Percentiles rank a stretch among this genome's conserved stretches.
These are phyloP conservation scores for Phytophthora pisi DNA, from an alignment of 352 stramenopile genomes.

Conservation along the genomic window DNA sequence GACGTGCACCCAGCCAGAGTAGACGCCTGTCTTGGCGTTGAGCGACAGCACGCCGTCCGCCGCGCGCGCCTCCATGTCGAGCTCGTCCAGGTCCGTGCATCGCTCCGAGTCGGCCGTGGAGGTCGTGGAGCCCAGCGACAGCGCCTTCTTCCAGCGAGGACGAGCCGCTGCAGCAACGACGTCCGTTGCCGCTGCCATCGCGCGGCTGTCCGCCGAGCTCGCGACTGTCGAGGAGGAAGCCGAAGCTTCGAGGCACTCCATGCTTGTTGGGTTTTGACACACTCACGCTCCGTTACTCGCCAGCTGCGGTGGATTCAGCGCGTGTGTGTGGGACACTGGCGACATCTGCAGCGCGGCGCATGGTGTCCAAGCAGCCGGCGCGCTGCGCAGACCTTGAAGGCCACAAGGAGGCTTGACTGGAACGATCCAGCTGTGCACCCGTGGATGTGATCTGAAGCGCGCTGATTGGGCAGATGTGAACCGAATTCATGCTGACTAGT, in stretches of 20 bases:
- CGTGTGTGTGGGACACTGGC: constrained; percentile 16
- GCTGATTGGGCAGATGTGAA: constrained; percentile 13
- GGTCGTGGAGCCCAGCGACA: constrained; percentile 28
- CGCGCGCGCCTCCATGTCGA: constrained; percentile 34
- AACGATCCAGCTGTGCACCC: constrained; percentile 2
- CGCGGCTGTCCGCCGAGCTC: constrained; percentile 16
- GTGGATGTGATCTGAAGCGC: constrained; percentile 6
- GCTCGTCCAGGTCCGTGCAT: constrained; percentile 32
- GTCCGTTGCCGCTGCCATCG: constrained; percentile 15
- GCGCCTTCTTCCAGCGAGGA: constrained; percentile 35
- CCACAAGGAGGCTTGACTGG: constrained; percentile 3
- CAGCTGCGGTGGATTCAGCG: constrained; percentile 13
- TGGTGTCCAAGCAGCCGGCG: constrained; percentile 1
- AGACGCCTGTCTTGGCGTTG: constrained; percentile 29
- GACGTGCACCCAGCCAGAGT: constrained; percentile 50
- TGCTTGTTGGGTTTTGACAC: constrained; percentile 9
- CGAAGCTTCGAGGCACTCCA: constrained; percentile 23
- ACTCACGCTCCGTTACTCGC: constrained; percentile 10
- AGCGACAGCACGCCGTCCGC: constrained; percentile 26
- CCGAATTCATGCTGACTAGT: constrained; percentile 16
- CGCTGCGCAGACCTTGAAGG: not conserved
- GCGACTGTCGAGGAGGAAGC: constrained; percentile 24
- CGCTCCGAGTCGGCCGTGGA: constrained; percentile 27
- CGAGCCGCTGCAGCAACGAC: not conserved
- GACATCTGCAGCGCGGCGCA: constrained; percentile 10